Evolutionary conservation across 768 basidiomycete species (phyloP).

Genomic region (Serendipita sp.): DNA sequence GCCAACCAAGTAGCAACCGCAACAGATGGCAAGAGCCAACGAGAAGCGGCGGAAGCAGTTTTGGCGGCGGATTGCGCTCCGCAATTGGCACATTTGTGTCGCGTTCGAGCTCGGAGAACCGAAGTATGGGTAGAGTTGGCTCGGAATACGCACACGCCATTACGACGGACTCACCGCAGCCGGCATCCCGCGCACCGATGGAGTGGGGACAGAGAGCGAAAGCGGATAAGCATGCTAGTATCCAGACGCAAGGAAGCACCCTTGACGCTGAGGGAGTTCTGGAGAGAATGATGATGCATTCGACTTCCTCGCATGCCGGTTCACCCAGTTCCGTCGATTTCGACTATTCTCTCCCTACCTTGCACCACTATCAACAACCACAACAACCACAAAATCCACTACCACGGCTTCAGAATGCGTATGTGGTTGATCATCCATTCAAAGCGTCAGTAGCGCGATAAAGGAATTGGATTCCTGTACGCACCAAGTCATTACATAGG

Average conservation of each 20-base stretch:
- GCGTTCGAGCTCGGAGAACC: not conserved
- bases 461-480: too few species aligned
- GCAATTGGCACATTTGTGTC: conserved; percentile 2
- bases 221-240: not conserved
- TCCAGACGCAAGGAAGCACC: not conserved
- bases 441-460: not conserved
- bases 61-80: not conserved
- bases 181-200: not conserved
- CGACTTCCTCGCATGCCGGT: not conserved
- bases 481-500: too few species aligned
- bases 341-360: too few species aligned
- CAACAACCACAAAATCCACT: too few species aligned
- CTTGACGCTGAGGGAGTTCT: not conserved
- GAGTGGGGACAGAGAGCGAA: not conserved
- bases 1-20: not conserved
- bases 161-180: not conserved
- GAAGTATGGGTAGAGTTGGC: not conserved
- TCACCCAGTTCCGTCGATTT: too few species aligned
- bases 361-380: too few species aligned
- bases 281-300: not conserved
- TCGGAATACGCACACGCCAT: not conserved
- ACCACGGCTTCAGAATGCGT: not conserved
- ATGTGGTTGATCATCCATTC: not conserved
- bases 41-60: not conserved
- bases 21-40: not conserved